A percentile compares a stretch with the other conserved stretches of the same genome.
Evolutionary conservation across 352 stramenopile species (phyloP).

Genomic region (Sclerospora graminicola): DNA sequence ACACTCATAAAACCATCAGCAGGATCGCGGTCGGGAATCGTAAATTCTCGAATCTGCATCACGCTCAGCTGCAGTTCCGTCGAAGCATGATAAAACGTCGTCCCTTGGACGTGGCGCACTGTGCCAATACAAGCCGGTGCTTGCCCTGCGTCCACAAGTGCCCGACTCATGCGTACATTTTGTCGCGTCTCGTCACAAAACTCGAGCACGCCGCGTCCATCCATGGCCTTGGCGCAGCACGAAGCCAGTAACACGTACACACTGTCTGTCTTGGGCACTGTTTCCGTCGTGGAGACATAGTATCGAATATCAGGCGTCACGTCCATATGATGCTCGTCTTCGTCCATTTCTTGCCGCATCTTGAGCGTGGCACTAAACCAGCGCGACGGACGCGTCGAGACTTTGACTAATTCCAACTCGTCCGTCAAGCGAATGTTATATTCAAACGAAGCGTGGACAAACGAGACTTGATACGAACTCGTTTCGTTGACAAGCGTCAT

Average conservation of each 20-base stretch:
- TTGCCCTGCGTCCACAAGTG: conserved; percentile 36
- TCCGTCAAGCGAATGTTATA: conserved; percentile 52
- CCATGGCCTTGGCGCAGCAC: conserved; percentile 21
- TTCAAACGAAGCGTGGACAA: conserved; percentile 46
- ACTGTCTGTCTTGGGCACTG: conserved; percentile 35
- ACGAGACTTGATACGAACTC: conserved; percentile 55
- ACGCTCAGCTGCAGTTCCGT: conserved; percentile 30
- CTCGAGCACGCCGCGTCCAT: conserved; percentile 45
- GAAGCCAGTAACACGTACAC: conserved; percentile 27
- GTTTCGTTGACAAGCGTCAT: conserved; percentile 28
- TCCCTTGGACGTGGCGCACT: conserved; percentile 41
- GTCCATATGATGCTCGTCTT: conserved; percentile 51
- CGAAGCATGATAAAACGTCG: conserved; percentile 30
- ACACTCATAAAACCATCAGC: conserved; percentile 41
- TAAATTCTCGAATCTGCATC: conserved; percentile 50
- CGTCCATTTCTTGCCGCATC: conserved; percentile 69
- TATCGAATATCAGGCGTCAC: conserved; percentile 59
- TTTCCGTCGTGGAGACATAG: conserved; percentile 64
- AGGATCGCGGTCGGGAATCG: conserved; percentile 29
- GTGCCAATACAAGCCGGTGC: conserved; percentile 31
- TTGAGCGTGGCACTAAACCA: conserved; percentile 78
- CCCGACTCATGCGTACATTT: conserved; percentile 42
- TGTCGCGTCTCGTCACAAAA: conserved; percentile 34
- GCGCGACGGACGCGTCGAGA: conserved; percentile 47
- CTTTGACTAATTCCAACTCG: conserved; percentile 44